Conservation (phyloP, 257 asterid genomes). For the Lycium ferocissimum region DNA sequence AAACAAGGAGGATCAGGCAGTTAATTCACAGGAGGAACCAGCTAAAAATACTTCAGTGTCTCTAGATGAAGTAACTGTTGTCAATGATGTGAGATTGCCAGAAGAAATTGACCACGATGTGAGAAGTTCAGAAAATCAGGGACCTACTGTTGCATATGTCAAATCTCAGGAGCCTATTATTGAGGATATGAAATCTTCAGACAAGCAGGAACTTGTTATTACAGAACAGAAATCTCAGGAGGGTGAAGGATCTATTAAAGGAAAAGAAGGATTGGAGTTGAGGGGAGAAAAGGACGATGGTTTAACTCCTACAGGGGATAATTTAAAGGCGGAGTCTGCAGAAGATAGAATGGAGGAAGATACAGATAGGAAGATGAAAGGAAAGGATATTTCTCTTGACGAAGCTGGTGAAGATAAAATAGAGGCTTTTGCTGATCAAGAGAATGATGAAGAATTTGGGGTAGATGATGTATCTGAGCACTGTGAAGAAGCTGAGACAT, state of each 20-base stretch:
- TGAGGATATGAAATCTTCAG: conserved; percentile 36
- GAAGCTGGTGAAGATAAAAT: conserved; percentile 56
- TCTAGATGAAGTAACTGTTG: conserved; percentile 16
- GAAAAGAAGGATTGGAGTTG: conserved; percentile 35
- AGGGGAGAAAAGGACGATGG: conserved; percentile 34
- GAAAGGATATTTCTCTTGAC: conserved; percentile 46
- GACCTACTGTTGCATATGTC: conserved; percentile 32
- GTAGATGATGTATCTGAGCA: conserved; percentile 48
- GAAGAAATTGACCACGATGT: neutral
- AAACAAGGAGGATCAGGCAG: conserved; percentile 33
- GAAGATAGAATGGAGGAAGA: conserved; percentile 44
- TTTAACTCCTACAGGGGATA: conserved; percentile 25
- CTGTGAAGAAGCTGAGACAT: conserved; percentile 49
- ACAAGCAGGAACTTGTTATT: conserved; percentile 15
- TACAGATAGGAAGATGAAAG: conserved; percentile 43
- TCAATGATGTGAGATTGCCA: conserved; percentile 10
- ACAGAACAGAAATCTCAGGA: conserved; percentile 38
- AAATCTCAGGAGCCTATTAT: conserved; percentile 36
- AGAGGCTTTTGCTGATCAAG: conserved; percentile 58
- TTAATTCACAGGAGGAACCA: conserved; percentile 36
- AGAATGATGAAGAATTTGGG: conserved; percentile 47
- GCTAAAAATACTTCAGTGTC: conserved; percentile 17
- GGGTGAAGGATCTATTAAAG: conserved; percentile 37
- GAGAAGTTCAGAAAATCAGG: conserved; percentile 35
- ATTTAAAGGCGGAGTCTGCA: conserved; percentile 38